Percentiles rank a stretch among this genome's conserved stretches.
Conservation (phyloP, 2,329 filamentous ascomycete species). For the Colletotrichum sp. region DNA sequence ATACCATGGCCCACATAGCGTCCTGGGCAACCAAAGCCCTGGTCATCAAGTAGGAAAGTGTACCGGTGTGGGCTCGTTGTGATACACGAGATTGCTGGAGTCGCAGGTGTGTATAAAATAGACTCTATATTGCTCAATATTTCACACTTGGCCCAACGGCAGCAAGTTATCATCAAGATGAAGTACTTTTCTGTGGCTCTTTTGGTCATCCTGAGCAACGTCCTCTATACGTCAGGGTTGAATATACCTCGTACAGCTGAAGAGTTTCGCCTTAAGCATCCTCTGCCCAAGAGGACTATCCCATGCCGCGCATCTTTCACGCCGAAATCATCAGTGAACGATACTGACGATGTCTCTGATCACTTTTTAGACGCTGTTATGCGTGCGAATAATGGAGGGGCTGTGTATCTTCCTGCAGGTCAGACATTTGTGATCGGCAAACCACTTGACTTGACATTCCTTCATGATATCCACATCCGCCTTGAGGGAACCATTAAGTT, state of each 20-base stretch:
- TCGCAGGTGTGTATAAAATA: not conserved
- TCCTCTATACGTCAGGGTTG: not conserved
- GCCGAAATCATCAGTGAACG: slow-evolving; percentile 56
- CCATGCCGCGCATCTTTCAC: slow-evolving; percentile 40
- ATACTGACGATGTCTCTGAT: slow-evolving; percentile 60
- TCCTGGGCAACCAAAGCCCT: not conserved
- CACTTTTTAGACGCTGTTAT: slow-evolving; percentile 60
- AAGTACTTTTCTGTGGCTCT: not conserved
- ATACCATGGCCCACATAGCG: not conserved
- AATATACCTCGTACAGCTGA: slow-evolving; percentile 36
- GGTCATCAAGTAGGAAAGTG: not conserved
- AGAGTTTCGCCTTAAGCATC: slow-evolving; percentile 43
- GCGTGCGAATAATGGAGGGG: slow-evolving; percentile 63
- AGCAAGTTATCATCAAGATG: not conserved
- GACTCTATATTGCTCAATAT: not conserved
- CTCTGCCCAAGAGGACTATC: slow-evolving; percentile 30
- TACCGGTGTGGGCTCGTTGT: not conserved
- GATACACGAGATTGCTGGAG: not conserved
- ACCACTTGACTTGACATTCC: slow-evolving; percentile 62
- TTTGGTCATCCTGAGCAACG: not conserved
- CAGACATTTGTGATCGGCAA: slow-evolving; percentile 63
- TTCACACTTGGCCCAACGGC: not conserved
- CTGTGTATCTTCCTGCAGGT: slow-evolving; percentile 56
- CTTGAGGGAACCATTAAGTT: slow-evolving; percentile 61
- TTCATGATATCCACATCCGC: slow-evolving; percentile 61